A percentile compares a stretch with the other conserved stretches of the same genome.
phyloP scores from a whole-genome alignment of 805 yeast species.

The Metschnikowia amazonensis region DNA sequence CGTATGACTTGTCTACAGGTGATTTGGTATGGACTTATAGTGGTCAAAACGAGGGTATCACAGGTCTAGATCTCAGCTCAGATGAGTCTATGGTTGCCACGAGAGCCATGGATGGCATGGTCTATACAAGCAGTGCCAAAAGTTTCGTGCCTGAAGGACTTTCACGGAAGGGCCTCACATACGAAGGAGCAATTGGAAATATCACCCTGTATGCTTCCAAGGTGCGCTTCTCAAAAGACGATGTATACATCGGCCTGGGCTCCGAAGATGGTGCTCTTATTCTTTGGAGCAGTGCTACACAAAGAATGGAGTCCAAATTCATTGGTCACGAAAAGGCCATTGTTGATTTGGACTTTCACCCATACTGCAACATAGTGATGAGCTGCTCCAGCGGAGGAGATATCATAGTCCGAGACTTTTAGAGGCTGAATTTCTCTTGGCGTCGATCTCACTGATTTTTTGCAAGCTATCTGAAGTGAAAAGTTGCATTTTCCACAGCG shows the following conservation, averaged over 20 bases:
- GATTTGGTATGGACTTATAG: conserved; percentile 44
- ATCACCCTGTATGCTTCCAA: conserved; percentile 51
- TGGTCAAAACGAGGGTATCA: conserved; percentile 48
- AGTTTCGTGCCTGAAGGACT: conserved; percentile 37
- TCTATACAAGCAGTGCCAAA: conserved; percentile 55
- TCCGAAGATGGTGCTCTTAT: conserved; percentile 57
- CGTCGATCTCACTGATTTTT: conserved; percentile 20
- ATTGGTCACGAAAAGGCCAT: conserved; percentile 63
- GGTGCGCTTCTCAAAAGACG: conserved; percentile 43
- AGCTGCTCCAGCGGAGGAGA: conserved; percentile 57
- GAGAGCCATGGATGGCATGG: conserved; percentile 53
- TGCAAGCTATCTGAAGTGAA: conserved; percentile 31
- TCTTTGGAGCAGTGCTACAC: conserved; percentile 56
- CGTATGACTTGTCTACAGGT: conserved; percentile 53
- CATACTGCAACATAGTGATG: conserved; percentile 36
- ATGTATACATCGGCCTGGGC: conserved; percentile 49
- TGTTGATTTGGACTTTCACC: conserved; percentile 56
- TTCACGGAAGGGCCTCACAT: conserved; percentile 43
- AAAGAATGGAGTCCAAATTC: conserved; percentile 44
- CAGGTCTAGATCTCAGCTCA: conserved; percentile 48
- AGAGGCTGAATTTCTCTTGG: background rate
- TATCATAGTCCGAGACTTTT: conserved; percentile 40
- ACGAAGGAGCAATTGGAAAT: conserved; percentile 56
- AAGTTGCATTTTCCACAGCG: conserved; percentile 27
- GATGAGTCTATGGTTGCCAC: conserved; percentile 48